Conservation (phyloP, 306 rosid species). For the Dryas drummondii region DNA sequence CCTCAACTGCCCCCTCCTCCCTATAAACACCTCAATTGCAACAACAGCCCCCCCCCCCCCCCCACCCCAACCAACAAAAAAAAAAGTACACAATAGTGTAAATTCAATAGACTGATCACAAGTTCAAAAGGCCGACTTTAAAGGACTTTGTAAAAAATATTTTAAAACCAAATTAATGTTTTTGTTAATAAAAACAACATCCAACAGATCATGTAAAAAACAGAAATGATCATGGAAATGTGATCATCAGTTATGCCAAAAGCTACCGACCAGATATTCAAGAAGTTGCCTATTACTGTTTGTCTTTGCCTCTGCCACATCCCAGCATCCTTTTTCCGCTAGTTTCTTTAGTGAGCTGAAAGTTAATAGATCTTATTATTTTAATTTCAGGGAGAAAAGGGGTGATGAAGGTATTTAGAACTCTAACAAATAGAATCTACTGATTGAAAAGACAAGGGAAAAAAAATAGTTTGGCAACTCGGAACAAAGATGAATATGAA, state of each 20-base stretch:
- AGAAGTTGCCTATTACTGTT: constrained; percentile 72
- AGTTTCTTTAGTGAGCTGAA: constrained; percentile 75
- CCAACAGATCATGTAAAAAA: neutral
- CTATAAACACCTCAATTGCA: no score
- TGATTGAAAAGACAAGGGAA: constrained; percentile 6
- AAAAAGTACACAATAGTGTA: no score
- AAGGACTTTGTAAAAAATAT: no score
- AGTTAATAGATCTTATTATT: constrained; percentile 27
- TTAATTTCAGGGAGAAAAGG: constrained; percentile 6
- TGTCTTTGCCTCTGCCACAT: constrained; percentile 84
- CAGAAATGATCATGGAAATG: neutral
- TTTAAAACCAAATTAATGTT: neutral
- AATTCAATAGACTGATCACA: no score
- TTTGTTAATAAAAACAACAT: neutral
- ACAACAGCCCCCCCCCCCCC: no score
- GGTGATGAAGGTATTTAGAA: constrained; percentile 23
- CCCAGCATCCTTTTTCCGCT: constrained; percentile 98
- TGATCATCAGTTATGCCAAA: constrained; percentile 22
- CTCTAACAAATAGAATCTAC: constrained; percentile 21
- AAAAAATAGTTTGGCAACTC: neutral
- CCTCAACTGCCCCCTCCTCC: neutral
- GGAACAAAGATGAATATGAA: constrained; percentile 17
- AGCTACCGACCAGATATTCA: constrained; percentile 78
- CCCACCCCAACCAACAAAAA: no score
- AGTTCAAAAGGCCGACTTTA: no score